These are phyloP conservation scores for Dillenia suffruticosa DNA, from an alignment of 164 flowering plant genomes.

Conservation along the genomic window DNA sequence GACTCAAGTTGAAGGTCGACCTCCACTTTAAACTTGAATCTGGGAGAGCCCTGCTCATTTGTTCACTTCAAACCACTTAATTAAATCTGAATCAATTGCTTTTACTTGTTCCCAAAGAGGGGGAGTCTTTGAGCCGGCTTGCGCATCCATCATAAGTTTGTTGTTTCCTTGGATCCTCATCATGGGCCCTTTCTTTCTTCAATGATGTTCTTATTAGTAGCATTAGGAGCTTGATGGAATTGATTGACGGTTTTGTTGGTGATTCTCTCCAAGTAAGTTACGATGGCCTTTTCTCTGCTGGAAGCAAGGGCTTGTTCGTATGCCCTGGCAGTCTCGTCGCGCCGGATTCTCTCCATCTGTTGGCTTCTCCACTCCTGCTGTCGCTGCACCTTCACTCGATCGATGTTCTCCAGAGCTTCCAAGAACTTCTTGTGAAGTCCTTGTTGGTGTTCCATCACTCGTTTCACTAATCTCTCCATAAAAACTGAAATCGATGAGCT, in stretches of 20 bases:
- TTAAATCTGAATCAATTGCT: slow-evolving; percentile 13
- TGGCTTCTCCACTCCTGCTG: slow-evolving; percentile 26
- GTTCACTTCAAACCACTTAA: slow-evolving; percentile 12
- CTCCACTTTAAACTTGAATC: too few species aligned
- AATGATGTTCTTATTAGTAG: background rate
- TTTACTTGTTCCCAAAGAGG: slow-evolving; percentile 11
- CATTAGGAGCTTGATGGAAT: slow-evolving; percentile 6
- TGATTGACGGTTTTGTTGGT: slow-evolving; percentile 20
- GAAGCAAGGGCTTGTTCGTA: slow-evolving; percentile 20
- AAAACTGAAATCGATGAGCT: slow-evolving; percentile 9
- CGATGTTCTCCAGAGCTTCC: slow-evolving; percentile 26
- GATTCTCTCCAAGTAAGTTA: slow-evolving; percentile 29
- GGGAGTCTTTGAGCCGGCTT: slow-evolving; percentile 15
- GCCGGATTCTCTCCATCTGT: slow-evolving; percentile 10
- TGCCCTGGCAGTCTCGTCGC: slow-evolving; percentile 22
- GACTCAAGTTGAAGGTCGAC: too few species aligned
- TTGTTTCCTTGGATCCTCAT: background rate
- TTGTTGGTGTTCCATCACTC: slow-evolving; percentile 30
- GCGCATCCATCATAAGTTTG: background rate
- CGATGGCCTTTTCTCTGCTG: slow-evolving; percentile 23
- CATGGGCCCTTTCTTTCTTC: background rate
- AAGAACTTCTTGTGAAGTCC: slow-evolving; percentile 22
- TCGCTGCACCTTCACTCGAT: slow-evolving; percentile 19
- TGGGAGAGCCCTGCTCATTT: too few species aligned
- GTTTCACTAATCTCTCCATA: slow-evolving; percentile 24